A percentile compares a stretch with the other conserved stretches of the same genome.
Evolutionary conservation across 78 protist genomes (phyloP).

Genomic region (Paratrimastix pyriformis): DNA sequence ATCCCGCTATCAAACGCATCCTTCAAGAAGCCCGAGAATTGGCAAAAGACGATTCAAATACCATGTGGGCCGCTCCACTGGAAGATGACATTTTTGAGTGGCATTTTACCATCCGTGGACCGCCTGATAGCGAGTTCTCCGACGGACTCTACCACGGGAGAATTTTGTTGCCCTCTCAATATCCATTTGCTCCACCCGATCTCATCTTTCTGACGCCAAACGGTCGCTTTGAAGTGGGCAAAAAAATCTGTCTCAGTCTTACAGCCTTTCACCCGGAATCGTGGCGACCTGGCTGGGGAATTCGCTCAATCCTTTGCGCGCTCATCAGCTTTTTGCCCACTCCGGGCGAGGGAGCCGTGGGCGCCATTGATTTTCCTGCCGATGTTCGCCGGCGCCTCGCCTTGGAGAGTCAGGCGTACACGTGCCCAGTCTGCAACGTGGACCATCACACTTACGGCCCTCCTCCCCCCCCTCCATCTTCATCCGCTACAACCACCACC

Average conservation of each 20-base stretch:
- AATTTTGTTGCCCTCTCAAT: slow-evolving; percentile 75
- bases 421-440: too few relatives aligned
- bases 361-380: slow-evolving; percentile 61
- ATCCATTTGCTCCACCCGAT: slow-evolving; percentile 78
- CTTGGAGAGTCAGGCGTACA: too few relatives aligned
- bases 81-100: slow-evolving; percentile 67
- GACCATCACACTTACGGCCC: too few relatives aligned
- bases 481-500: too few relatives aligned
- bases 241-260: slow-evolving; percentile 73
- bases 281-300: slow-evolving; percentile 90
- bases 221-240: slow-evolving; percentile 72
- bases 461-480: too few relatives aligned
- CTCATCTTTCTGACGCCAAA: slow-evolving; percentile 75
- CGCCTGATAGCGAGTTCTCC: slow-evolving; percentile 58
- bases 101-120: slow-evolving; percentile 90
- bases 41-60: too few relatives aligned
- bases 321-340: slow-evolving; percentile 70
- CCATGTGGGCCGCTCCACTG: too few relatives aligned
- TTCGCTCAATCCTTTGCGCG: slow-evolving; percentile 69
- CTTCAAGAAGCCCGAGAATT: too few relatives aligned
- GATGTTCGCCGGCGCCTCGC: too few relatives aligned
- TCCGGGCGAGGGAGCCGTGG: slow-evolving; percentile 70
- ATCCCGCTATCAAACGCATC: too few relatives aligned
- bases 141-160: slow-evolving; percentile 90
- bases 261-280: slow-evolving; percentile 81